A percentile compares a stretch with the other conserved stretches of the same genome.
Evolutionary conservation across 2,329 filamentous ascomycete species (phyloP).

Genomic region (Aspergillus ustus): DNA sequence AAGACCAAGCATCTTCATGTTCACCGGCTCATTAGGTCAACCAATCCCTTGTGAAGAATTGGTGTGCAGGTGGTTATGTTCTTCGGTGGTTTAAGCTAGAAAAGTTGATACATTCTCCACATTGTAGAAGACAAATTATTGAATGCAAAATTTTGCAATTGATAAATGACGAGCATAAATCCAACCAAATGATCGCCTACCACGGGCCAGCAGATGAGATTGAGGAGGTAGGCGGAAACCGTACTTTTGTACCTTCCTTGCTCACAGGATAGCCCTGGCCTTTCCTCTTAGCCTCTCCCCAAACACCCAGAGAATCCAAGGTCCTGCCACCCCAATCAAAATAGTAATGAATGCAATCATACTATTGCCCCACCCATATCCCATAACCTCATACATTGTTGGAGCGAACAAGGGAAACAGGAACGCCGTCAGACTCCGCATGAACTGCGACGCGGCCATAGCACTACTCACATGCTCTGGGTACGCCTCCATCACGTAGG

Average conservation of each 20-base stretch:
- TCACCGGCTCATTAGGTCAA: too few relatives aligned
- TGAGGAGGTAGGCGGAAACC: background rate
- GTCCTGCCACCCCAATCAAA: constrained; percentile 44
- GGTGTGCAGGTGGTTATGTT: too few relatives aligned
- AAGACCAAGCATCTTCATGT: too few relatives aligned
- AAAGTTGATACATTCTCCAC: too few relatives aligned
- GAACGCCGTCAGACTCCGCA: constrained; percentile 10
- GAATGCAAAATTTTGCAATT: too few relatives aligned
- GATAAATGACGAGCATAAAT: too few relatives aligned
- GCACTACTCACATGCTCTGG: constrained; percentile 54
- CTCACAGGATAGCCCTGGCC: background rate
- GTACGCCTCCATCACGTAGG: constrained; percentile 47
- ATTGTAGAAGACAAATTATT: too few relatives aligned
- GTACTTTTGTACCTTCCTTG: background rate
- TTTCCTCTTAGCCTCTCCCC: constrained; percentile 44
- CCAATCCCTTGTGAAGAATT: too few relatives aligned
- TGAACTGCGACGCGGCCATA: constrained; percentile 31
- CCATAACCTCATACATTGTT: constrained; percentile 42
- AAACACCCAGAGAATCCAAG: constrained; percentile 52
- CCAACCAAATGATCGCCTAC: too few relatives aligned
- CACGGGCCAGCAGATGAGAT: background rate
- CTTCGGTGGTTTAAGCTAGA: too few relatives aligned
- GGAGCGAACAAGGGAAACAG: constrained; percentile 31
- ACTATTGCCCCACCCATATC: constrained; percentile 49
- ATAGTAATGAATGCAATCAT: constrained; percentile 42